Evolutionary conservation across 345 rosid genomes (phyloP).

Genomic region (Erucastrum elatum): DNA sequence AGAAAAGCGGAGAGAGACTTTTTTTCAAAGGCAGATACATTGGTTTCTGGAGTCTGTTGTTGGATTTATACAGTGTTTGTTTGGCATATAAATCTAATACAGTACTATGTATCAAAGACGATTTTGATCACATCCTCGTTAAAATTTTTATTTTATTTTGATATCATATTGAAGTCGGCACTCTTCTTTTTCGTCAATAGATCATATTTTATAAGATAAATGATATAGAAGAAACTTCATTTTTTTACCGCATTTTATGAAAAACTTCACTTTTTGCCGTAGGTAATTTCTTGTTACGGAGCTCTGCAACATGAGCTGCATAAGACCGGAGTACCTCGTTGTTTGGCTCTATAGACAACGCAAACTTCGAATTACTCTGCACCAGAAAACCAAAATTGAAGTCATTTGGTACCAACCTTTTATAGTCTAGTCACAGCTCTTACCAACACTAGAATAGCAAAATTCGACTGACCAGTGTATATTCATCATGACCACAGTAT

Average conservation of each 20-base stretch:
- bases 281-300: constrained; percentile 67
- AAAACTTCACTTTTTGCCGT: constrained; percentile 44
- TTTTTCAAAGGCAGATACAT: background rate
- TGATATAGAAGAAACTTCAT: too few species aligned
- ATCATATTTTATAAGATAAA: background rate
- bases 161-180: background rate
- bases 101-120: background rate
- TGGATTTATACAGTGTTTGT: background rate
- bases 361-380: constrained; percentile 94
- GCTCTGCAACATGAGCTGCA: constrained; percentile 71
- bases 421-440: background rate
- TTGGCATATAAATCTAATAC: background rate
- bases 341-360: constrained; percentile 81
- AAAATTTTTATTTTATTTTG: too few species aligned
- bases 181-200: background rate
- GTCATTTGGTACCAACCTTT: background rate
- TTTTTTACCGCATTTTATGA: too few species aligned
- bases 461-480: constrained; percentile 67
- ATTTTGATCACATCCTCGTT: background rate
- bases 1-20: background rate
- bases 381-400: background rate
- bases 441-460: background rate
- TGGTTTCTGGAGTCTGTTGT: background rate
- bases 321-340: constrained; percentile 78
- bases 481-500: constrained; percentile 92